phyloP scores from a whole-genome alignment of 2,329 filamentous ascomycete species.

The Diaporthe citri region DNA sequence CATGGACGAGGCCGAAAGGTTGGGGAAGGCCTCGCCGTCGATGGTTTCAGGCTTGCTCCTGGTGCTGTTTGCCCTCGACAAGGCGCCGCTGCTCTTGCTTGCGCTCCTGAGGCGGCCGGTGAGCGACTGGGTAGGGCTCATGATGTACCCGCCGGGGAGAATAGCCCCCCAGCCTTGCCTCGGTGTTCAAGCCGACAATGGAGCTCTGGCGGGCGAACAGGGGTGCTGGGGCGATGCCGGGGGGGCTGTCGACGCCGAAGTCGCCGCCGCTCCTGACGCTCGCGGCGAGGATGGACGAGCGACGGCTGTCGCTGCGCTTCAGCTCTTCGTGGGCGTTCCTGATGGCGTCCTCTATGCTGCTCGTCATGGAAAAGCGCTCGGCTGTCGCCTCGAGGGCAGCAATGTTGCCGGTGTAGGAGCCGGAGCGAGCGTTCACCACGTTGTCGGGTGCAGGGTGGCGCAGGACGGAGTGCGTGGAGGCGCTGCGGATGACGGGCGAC shows the following conservation, averaged over 20 bases:
- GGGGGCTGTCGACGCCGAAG: constrained; percentile 44
- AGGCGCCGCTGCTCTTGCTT: constrained; percentile 60
- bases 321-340: constrained; percentile 78
- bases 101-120: constrained; percentile 68
- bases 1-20: constrained; percentile 47
- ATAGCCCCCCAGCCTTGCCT: constrained; percentile 77
- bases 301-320: constrained; percentile 76
- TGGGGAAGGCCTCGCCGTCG: constrained; percentile 48
- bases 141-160: constrained; percentile 77
- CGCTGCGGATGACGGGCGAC: constrained; percentile 60
- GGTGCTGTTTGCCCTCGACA: constrained; percentile 44
- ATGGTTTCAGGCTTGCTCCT: constrained; percentile 55
- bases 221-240: constrained; percentile 44
- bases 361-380: constrained; percentile 79
- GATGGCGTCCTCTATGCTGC: constrained; percentile 83
- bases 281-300: constrained; percentile 71
- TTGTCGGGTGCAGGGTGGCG: constrained; percentile 72
- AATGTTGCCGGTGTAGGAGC: constrained; percentile 75
- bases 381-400: constrained; percentile 81
- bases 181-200: constrained; percentile 77
- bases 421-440: constrained; percentile 67
- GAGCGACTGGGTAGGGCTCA: constrained; percentile 75
- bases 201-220: constrained; percentile 58
- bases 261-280: constrained; percentile 52
- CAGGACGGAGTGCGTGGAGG: constrained; percentile 59